phyloP scores from a whole-genome alignment of 139 green algal species.

The Parachlorella kessleri region DNA sequence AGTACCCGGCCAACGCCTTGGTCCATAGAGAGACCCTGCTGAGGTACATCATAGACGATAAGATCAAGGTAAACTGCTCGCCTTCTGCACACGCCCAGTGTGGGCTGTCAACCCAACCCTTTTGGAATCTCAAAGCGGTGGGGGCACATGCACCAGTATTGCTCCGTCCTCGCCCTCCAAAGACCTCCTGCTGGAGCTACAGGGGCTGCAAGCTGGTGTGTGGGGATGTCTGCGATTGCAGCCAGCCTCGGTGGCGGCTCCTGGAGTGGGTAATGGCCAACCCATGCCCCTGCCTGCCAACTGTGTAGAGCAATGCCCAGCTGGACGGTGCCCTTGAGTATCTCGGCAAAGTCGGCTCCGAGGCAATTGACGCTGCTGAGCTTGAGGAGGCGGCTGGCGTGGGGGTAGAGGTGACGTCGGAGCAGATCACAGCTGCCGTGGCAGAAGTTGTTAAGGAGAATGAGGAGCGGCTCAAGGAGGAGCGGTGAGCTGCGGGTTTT shows the following conservation, averaged over 20 bases:
- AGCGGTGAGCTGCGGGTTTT: constrained; percentile 50
- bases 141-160: too few species aligned
- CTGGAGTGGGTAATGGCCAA: too few species aligned
- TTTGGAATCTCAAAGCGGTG: too few species aligned
- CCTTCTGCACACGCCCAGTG: too few species aligned
- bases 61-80: constrained; percentile 18
- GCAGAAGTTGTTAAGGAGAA: constrained; percentile 53
- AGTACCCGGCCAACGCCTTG: constrained; percentile 85
- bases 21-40: constrained; percentile 74
- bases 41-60: constrained; percentile 66
- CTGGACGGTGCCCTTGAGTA: constrained; percentile 85
- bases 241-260: too few species aligned
- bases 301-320: constrained; percentile 79
- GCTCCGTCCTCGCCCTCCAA: too few species aligned
- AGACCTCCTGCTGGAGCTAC: too few species aligned
- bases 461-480: constrained; percentile 59
- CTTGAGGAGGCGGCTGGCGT: constrained; percentile 80
- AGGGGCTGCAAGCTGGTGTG: too few species aligned
- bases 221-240: too few species aligned
- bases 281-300: too few species aligned
- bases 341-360: constrained; percentile 63
- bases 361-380: constrained; percentile 45
- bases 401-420: constrained; percentile 75
- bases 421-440: constrained; percentile 74
- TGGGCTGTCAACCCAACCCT: too few species aligned